These are phyloP conservation scores for Aspergillus ochraceus DNA, from an alignment of 2,329 filamentous ascomycete genomes.

Conservation along the genomic window DNA sequence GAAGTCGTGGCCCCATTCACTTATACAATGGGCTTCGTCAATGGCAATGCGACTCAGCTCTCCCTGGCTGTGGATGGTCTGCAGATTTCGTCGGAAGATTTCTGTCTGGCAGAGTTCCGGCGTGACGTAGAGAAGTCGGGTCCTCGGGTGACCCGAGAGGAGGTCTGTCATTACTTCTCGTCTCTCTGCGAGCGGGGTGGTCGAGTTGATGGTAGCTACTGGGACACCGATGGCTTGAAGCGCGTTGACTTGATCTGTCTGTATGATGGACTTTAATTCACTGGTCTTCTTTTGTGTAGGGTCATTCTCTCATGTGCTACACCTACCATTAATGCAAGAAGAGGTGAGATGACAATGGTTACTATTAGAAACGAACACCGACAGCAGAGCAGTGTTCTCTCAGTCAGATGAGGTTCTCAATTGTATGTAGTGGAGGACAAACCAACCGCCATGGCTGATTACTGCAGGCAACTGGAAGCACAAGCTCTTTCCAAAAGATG, in stretches of 20 bases:
- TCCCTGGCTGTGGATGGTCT: constrained; percentile 72
- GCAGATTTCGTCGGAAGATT: constrained; percentile 72
- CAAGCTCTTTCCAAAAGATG: constrained; percentile 81
- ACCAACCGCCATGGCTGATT: constrained; percentile 78
- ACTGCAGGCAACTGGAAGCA: constrained; percentile 92
- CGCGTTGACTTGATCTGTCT: constrained; percentile 90
- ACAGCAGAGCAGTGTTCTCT: background rate
- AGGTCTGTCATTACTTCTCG: constrained; percentile 75
- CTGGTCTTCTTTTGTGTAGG: background rate
- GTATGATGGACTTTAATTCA: constrained; percentile 5
- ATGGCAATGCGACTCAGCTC: constrained; percentile 87
- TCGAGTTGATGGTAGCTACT: constrained; percentile 85
- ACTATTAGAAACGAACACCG: constrained; percentile 51
- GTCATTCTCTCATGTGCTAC: background rate
- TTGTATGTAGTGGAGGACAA: constrained; percentile 7
- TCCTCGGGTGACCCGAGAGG: constrained; percentile 81
- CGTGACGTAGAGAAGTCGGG: constrained; percentile 85
- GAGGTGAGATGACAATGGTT: constrained; percentile 85
- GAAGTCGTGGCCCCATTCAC: constrained; percentile 98
- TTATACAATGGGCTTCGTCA: constrained; percentile 96
- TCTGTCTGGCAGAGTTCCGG: constrained; percentile 82
- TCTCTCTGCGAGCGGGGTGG: constrained; percentile 65
- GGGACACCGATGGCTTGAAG: constrained; percentile 72
- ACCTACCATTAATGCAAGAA: constrained; percentile 81
- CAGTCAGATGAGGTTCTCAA: constrained; percentile 3